Evolutionary conservation across 148 eudicot species (phyloP).

Genomic region (Heliosperma pusillum): DNA sequence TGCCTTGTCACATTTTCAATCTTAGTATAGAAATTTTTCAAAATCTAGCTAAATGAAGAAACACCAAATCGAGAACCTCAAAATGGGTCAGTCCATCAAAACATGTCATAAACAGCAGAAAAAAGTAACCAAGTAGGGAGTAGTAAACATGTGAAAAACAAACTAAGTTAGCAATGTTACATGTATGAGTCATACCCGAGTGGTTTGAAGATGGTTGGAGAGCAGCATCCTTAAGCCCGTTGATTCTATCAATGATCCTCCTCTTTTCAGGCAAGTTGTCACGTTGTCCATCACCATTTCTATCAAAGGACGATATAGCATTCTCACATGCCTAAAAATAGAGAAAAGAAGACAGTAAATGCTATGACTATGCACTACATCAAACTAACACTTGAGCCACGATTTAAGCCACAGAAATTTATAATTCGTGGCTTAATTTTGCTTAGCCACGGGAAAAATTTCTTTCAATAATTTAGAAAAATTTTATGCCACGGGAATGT

Average conservation of each 20-base stretch:
- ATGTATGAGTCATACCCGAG: constrained; percentile 38
- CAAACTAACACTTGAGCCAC: too few species aligned
- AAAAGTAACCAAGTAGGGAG: too few species aligned
- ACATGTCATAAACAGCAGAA: not conserved
- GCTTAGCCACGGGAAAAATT: too few species aligned
- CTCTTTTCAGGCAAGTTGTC: constrained; percentile 20
- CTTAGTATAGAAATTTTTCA: not conserved
- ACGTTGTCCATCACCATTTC: constrained; percentile 13
- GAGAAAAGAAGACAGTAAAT: not conserved
- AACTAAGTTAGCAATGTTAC: not conserved
- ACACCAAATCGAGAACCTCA: not conserved
- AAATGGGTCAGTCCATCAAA: too few species aligned
- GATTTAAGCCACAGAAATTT: too few species aligned
- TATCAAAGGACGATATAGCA: constrained; percentile 40
- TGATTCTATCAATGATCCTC: constrained; percentile 34
- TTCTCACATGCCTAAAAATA: constrained; percentile 54
- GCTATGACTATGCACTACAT: not conserved
- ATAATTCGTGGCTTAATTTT: too few species aligned
- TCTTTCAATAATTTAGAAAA: too few species aligned
- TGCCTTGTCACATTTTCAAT: not conserved
- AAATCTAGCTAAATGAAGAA: too few species aligned
- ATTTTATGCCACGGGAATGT: too few species aligned
- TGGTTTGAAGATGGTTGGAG: constrained; percentile 37
- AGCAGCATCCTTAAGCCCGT: constrained; percentile 52
- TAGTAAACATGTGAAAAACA: not conserved